phyloP scores from a whole-genome alignment of 192 early-diverging fungal species.

The Linnemannia exigua region DNA sequence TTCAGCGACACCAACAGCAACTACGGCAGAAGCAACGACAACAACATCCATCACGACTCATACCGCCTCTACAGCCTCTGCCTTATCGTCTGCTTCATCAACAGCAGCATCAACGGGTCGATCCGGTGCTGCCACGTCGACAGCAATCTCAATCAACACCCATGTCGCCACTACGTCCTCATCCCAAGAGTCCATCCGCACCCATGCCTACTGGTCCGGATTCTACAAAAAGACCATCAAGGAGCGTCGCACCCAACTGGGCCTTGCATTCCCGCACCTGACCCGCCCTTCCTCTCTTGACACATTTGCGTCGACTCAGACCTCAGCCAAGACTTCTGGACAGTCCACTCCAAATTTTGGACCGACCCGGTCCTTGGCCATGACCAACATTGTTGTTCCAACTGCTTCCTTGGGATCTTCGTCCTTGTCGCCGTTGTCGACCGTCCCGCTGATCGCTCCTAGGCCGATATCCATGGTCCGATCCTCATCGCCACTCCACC shows the following conservation, averaged over 20 bases:
- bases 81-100: background rate
- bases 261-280: conserved; percentile 71
- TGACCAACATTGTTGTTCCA: conserved; percentile 9
- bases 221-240: conserved; percentile 83
- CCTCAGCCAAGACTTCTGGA: conserved; percentile 43
- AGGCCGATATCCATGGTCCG: conserved; percentile 7
- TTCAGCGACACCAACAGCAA: background rate
- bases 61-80: background rate
- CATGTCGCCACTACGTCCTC: background rate
- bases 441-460: background rate
- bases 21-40: background rate
- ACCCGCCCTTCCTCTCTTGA: conserved; percentile 42
- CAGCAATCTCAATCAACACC: conserved; percentile 15
- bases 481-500: background rate
- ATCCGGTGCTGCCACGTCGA: background rate
- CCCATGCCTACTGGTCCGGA: conserved; percentile 72
- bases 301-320: conserved; percentile 54
- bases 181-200: conserved; percentile 11
- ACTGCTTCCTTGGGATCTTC: background rate
- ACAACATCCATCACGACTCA: background rate
- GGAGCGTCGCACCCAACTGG: conserved; percentile 76
- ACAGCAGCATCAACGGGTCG: background rate
- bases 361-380: conserved; percentile 10
- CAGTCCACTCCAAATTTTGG: conserved; percentile 34
- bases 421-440: background rate